Evolutionary conservation across 257 asterid genomes (phyloP).

Genomic region (Euphrasia confusa): DNA sequence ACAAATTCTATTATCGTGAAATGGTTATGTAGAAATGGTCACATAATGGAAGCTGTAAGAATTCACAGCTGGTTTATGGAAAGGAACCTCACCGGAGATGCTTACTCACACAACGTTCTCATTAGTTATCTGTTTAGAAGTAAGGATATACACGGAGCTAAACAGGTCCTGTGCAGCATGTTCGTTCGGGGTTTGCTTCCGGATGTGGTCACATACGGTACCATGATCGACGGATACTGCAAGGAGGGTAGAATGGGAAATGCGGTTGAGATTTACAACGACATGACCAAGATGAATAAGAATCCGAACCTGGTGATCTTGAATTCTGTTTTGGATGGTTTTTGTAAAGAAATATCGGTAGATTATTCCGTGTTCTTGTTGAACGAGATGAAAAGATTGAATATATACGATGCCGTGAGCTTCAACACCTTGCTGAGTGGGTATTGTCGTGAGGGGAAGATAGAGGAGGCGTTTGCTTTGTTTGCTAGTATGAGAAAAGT

Average conservation of each 20-base stretch:
- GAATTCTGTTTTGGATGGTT: constrained; percentile 60
- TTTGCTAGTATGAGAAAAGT: constrained; percentile 47
- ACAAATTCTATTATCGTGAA: constrained; percentile 52
- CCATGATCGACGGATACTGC: constrained; percentile 60
- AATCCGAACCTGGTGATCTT: constrained; percentile 56
- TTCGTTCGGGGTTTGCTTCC: constrained; percentile 69
- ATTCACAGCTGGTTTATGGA: constrained; percentile 39
- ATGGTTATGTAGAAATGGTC: constrained; percentile 56
- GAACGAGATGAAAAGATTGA: constrained; percentile 40
- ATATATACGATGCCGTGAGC: constrained; percentile 42
- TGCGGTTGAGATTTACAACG: constrained; percentile 43
- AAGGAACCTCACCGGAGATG: constrained; percentile 41
- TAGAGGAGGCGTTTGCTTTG: constrained; percentile 42
- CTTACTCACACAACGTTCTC: constrained; percentile 50
- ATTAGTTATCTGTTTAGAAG: constrained; percentile 51
- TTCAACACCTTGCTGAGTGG: constrained; percentile 57
- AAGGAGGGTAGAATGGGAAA: constrained; percentile 35
- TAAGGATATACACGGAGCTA: constrained; percentile 40
- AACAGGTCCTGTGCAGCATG: constrained; percentile 63
- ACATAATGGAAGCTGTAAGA: constrained; percentile 43
- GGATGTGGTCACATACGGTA: constrained; percentile 56
- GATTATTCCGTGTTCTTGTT: constrained; percentile 36
- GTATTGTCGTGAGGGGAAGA: constrained; percentile 43
- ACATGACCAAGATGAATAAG: constrained; percentile 44
- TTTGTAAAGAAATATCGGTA: constrained; percentile 46